These are phyloP conservation scores for Punica granatum DNA, from an alignment of 345 rosid genomes.

Conservation along the genomic window DNA sequence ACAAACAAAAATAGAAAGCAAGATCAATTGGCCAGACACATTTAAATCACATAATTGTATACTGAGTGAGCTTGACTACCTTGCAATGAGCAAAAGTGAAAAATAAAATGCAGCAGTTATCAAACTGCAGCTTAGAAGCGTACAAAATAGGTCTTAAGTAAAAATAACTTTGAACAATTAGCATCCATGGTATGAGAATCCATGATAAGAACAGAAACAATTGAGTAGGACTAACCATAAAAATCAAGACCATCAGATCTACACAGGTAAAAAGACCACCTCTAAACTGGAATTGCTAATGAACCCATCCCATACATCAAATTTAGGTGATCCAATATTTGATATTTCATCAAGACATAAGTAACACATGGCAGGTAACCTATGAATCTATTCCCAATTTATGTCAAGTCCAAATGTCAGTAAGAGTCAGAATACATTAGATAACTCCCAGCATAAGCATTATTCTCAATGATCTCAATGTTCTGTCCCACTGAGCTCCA, in stretches of 20 bases:
- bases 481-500: background rate
- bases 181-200: background rate
- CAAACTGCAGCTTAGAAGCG: background rate
- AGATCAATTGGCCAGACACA: background rate
- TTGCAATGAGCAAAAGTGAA: slow-evolving; percentile 1
- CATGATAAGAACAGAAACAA: background rate
- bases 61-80: too few relatives aligned
- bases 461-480: background rate
- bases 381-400: too few relatives aligned
- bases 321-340: too few relatives aligned
- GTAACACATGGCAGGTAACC: too few relatives aligned
- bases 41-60: too few relatives aligned
- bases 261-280: background rate
- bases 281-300: too few relatives aligned
- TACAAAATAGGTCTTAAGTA: background rate
- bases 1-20: background rate
- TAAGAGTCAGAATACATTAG: background rate
- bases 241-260: background rate
- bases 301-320: too few relatives aligned
- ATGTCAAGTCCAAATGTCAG: background rate
- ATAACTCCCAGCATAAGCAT: background rate
- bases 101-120: background rate
- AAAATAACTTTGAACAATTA: background rate
- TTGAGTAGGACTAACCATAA: background rate
- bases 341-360: too few relatives aligned